A percentile compares a stretch with the other conserved stretches of the same genome.
Conservation (phyloP, 2,329 filamentous ascomycete genomes). For the Pseudogymnoascus sp. region DNA sequence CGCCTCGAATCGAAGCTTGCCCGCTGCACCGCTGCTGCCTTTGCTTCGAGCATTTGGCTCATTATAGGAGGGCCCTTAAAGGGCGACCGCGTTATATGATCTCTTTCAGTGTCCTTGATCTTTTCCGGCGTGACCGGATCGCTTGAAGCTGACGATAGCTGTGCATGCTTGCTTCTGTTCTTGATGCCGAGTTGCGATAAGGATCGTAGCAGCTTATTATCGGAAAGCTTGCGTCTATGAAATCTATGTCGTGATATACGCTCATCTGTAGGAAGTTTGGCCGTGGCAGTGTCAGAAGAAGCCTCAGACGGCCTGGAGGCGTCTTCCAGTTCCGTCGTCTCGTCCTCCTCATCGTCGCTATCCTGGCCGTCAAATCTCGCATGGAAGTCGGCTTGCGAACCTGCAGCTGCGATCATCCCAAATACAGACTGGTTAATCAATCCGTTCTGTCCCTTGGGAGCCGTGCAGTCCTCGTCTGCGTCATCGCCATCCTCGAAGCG, state of each 20-base stretch:
- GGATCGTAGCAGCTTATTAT: slow-evolving; percentile 59
- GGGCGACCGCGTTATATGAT: slow-evolving; percentile 26
- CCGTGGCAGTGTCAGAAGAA: neutral
- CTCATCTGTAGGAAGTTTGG: neutral
- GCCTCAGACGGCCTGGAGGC: neutral
- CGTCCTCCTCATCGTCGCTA: slow-evolving; percentile 57
- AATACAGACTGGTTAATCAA: slow-evolving; percentile 89
- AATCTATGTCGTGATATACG: slow-evolving; percentile 10
- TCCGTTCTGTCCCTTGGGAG: slow-evolving; percentile 40
- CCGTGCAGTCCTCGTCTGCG: slow-evolving; percentile 54
- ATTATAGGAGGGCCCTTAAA: slow-evolving; percentile 61
- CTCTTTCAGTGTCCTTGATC: slow-evolving; percentile 20
- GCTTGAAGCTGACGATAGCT: slow-evolving; percentile 27
- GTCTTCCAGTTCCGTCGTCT: slow-evolving; percentile 12
- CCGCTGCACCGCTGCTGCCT: slow-evolving; percentile 54
- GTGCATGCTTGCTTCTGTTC: slow-evolving; percentile 34
- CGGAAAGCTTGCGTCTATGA: slow-evolving; percentile 56
- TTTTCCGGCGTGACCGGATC: slow-evolving; percentile 16
- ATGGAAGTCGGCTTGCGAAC: slow-evolving; percentile 75
- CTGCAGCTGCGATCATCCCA: slow-evolving; percentile 82
- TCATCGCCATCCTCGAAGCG: slow-evolving; percentile 53
- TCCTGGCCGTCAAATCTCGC: slow-evolving; percentile 71
- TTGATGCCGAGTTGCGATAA: slow-evolving; percentile 47
- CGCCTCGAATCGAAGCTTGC: slow-evolving; percentile 46
- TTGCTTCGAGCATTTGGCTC: slow-evolving; percentile 70